Evolutionary conservation across 176 grass and related monocot species (phyloP), one percentile per base, ranked within the genome.

Genomic region (Panicum miliaceum): DNA sequence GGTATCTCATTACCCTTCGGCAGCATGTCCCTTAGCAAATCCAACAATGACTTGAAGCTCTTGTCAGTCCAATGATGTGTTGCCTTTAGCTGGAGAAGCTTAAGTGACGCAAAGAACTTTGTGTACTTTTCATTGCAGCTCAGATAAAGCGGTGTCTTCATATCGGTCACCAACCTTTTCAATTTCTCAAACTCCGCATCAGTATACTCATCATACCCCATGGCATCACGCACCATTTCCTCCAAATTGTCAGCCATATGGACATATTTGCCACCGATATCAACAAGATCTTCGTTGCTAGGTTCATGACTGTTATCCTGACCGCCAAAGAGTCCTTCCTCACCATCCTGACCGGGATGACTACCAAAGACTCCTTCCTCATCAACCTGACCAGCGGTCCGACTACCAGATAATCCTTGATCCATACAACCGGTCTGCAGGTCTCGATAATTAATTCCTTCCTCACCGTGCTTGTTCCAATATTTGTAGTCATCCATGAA

Each of bases 381-480:
- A 9, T 8, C 18, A 41, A 40, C 64, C 35, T 67, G 40, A 46
- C 1, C 5, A 0, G 16, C 6, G 2, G 15, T 67, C 19, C 38
- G 64, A 7, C 38, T 14, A 22, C 38, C 35, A 67, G 1, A 67
- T 2, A 7, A 40, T 20, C 7, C 5, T 37, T 67, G 3, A 45
- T 8, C 67, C 67, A 14, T 26, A 70, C 1, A 3, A 15, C 12
- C 1, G 40, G 38, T 40, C 5, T 23, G 11, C 11, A 46, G 11
- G 40, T 71, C 68, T 11, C 22, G 41, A 26, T 25, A 22, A 71
- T 26, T 71, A 26, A 71, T 1, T 0, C 41, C 22, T 25, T 23
- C 68, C 4, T 66, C 64, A 2, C 68, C 68, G 46, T 71, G 68
- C 15, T 23, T 71, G 22, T 71, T 71, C 68, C 22, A 71, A 46